Conservation (phyloP, 495 filamentous ascomycete genomes). For the Hypoxylon subgilvum region DNA sequence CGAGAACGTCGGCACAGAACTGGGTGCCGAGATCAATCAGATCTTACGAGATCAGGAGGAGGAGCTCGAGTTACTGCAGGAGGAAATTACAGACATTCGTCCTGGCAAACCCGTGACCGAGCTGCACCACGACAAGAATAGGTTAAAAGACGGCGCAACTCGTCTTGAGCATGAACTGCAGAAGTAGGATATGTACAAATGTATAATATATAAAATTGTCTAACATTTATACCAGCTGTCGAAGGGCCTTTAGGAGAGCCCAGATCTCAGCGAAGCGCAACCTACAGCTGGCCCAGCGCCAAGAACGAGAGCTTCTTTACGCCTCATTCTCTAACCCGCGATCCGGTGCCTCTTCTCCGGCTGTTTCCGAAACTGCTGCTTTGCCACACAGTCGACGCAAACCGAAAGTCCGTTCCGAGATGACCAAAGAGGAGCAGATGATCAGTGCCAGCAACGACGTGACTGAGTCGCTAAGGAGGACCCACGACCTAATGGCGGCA, state of each 20-base stretch:
- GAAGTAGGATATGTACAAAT: constrained; percentile 52
- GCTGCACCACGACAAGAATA: constrained; percentile 60
- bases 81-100: constrained; percentile 75
- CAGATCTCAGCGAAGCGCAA: constrained; percentile 81
- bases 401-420: constrained; percentile 19
- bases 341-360: constrained; percentile 45
- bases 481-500: constrained; percentile 79
- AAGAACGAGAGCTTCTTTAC: constrained; percentile 79
- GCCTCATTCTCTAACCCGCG: constrained; percentile 58
- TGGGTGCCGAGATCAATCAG: constrained; percentile 81
- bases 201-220: not conserved
- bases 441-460: constrained; percentile 80
- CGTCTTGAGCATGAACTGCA: constrained; percentile 72
- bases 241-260: constrained; percentile 79
- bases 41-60: constrained; percentile 83
- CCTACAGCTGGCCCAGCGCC: constrained; percentile 71
- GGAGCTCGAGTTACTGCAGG: constrained; percentile 79
- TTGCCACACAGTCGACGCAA: constrained; percentile 29
- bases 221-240: constrained; percentile 57
- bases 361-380: constrained; percentile 27
- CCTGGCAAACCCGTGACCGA: constrained; percentile 50
- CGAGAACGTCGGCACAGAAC: constrained; percentile 71
- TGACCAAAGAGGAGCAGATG: constrained; percentile 67
- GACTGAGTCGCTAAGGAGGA: constrained; percentile 80
- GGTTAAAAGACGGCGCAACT: constrained; percentile 67